Evolutionary conservation across 495 filamentous ascomycete genomes (phyloP), one percentile per base, ranked within the genome.

Genomic region (Trichocladium antarcticum): DNA sequence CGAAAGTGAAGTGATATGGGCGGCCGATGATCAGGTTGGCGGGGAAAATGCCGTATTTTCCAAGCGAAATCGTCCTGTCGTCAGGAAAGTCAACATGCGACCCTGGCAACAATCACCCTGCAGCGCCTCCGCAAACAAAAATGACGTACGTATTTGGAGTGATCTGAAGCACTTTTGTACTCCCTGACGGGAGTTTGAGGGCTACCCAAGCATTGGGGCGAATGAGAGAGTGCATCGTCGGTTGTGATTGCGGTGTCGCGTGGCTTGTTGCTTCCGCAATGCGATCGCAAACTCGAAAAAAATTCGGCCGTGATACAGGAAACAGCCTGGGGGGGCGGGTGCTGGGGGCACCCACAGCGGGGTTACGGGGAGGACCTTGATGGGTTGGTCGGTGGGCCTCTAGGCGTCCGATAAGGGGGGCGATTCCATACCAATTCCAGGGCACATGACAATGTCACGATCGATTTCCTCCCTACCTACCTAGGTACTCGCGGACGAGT

Each of bases 1-100:
- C 92, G 61, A 83, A 98, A 6, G 88, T 95, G 39, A 92, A 71
- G 68, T 95, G 76, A 66, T 86, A 95, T 0, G 92, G 92, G 14
- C 92, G 81, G 10, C 85, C 84, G 32, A 98, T 74, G 29, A 98
- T 77, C 15, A 85, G 76, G 58, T 96, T 95, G 5, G 85, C 75
- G 17, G 85, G 80, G 57, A 97, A 95, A 2, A 74, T 75, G 44
- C 93, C 92, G 60, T 85, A 94, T 78, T 94, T 95, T 28, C 87
- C 89, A 24, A 95, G 70, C 11, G 80, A 85, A 41, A 95, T 83
- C 21, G 76, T 82, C 16, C 89, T 96, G 59, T 16, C 51, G 19
- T n/a, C n/a, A 16, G 42, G 11, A n/a, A 21, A 31, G 56, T 58
- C 32, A 54, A 31, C 21, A 29, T 15, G 2, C 20, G 19, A 15